Percentiles rank a stretch among this genome's conserved stretches.
Conservation (phyloP, 2,329 filamentous ascomycete genomes). For the Claviceps maximensis region DNA sequence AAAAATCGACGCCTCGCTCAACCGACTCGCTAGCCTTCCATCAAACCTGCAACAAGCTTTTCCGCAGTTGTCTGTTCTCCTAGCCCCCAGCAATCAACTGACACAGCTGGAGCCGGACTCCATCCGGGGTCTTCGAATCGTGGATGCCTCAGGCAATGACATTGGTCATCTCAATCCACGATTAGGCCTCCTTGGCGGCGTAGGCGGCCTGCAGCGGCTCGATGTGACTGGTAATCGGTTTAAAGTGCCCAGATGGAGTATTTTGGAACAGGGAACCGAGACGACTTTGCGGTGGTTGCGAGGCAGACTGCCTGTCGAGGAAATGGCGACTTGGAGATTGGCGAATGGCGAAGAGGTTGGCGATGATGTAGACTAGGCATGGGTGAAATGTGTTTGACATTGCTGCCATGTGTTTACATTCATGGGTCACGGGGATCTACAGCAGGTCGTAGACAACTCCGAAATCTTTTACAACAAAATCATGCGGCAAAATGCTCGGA, state of each 20-base stretch:
- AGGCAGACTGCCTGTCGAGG: slow-evolving; percentile 54
- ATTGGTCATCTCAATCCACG: slow-evolving; percentile 70
- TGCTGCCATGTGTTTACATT: background rate
- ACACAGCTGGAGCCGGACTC: slow-evolving; percentile 58
- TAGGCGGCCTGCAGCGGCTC: slow-evolving; percentile 46
- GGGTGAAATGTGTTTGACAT: background rate
- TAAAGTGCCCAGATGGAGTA: slow-evolving; percentile 69
- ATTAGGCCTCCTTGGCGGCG: slow-evolving; percentile 62
- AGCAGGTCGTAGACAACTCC: no score
- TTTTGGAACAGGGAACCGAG: slow-evolving; percentile 79
- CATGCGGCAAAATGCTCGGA: no score
- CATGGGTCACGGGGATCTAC: no score
- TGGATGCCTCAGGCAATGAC: slow-evolving; percentile 77
- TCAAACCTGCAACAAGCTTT: slow-evolving; percentile 48
- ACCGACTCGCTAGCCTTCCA: slow-evolving; percentile 63
- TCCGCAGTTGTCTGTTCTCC: slow-evolving; percentile 55
- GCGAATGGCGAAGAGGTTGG: slow-evolving; percentile 26
- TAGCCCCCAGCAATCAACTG: slow-evolving; percentile 70
- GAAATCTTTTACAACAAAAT: no score
- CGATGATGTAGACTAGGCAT: slow-evolving; percentile 7
- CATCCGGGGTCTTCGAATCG: slow-evolving; percentile 58
- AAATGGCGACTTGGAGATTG: slow-evolving; percentile 43
- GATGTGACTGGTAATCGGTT: slow-evolving; percentile 81
- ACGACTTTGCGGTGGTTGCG: slow-evolving; percentile 70
- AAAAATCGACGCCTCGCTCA: slow-evolving; percentile 69